phyloP scores from a whole-genome alignment of 1,284 basidiomycete species.

The Meira miltonrushii region DNA sequence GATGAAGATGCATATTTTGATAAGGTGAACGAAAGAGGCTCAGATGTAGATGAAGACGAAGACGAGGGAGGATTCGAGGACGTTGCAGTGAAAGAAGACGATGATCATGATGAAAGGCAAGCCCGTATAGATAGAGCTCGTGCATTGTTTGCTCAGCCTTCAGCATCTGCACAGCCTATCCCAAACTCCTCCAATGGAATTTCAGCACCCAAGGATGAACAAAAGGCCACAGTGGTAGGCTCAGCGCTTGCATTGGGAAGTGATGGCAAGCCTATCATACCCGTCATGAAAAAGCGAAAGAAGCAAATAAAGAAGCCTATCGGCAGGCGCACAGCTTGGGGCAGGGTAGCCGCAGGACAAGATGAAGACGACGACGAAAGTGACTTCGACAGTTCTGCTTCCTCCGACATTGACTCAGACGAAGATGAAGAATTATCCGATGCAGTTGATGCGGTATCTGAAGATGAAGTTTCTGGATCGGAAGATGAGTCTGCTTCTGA shows the following conservation, averaged over 20 bases:
- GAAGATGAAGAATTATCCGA: conserved; percentile 13
- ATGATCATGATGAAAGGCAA: conserved; percentile 23
- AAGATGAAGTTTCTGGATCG: conserved; percentile 15
- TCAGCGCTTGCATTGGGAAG: conserved; percentile 42
- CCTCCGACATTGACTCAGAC: conserved; percentile 11
- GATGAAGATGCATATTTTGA: conserved; percentile 14
- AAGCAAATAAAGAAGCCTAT: conserved; percentile 21
- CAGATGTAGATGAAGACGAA: neutral
- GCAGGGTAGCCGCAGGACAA: neutral
- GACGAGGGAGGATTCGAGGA: conserved; percentile 6
- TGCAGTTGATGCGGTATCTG: conserved; percentile 13
- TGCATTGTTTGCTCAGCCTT: conserved; percentile 19
- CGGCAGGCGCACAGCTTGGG: neutral
- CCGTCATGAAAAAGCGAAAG: conserved; percentile 30
- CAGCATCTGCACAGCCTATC: conserved; percentile 10
- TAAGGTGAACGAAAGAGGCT: neutral
- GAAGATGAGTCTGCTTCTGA: conserved; percentile 10
- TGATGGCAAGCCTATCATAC: conserved; percentile 32
- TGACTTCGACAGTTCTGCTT: conserved; percentile 40
- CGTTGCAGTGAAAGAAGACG: neutral
- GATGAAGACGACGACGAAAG: conserved; percentile 10
- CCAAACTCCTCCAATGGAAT: conserved; percentile 13
- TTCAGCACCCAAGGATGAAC: conserved; percentile 15
- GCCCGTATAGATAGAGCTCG: conserved; percentile 29
- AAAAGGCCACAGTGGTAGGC: conserved; percentile 24